Evolutionary conservation across 1,139 yeast genomes (phyloP).

Genomic region (Debaryomyces sp.): DNA sequence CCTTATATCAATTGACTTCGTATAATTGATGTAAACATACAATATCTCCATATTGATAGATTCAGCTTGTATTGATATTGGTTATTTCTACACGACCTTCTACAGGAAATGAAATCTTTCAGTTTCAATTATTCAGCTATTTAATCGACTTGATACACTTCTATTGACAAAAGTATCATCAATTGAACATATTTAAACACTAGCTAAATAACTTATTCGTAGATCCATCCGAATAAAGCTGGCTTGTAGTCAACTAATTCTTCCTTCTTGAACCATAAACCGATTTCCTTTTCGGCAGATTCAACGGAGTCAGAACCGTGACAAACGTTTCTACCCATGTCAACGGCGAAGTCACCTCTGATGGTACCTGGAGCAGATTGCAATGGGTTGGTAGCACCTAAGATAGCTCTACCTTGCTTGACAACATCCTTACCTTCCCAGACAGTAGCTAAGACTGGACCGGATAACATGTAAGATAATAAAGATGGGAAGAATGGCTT

Average conservation of each 20-base stretch:
- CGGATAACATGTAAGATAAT: slow-evolving; percentile 95
- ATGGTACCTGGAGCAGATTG: slow-evolving; percentile 98
- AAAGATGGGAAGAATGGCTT: slow-evolving; percentile 98
- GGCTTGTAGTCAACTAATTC: slow-evolving; percentile 94
- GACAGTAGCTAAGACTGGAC: slow-evolving; percentile 98
- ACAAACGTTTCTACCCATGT: slow-evolving; percentile 98
- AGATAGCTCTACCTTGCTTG: slow-evolving; percentile 95
- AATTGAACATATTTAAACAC: slow-evolving; percentile 6
- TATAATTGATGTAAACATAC: no score
- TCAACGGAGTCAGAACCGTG: slow-evolving; percentile 99
- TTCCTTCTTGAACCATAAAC: slow-evolving; percentile 97
- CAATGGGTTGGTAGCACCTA: slow-evolving; percentile 99
- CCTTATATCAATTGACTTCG: neutral
- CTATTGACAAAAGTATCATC: neutral
- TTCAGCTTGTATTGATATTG: neutral
- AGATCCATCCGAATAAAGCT: slow-evolving; percentile 83
- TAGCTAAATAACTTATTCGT: slow-evolving; percentile 61
- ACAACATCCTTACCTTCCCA: slow-evolving; percentile 99
- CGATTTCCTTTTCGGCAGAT: slow-evolving; percentile 94
- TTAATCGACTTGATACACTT: neutral
- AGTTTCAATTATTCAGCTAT: slow-evolving; percentile 1
- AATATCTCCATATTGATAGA: neutral
- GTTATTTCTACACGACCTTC: slow-evolving; percentile 5
- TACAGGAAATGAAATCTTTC: neutral
- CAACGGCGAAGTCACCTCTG: slow-evolving; percentile 96